Percentiles rank a stretch among this genome's conserved stretches.
These are phyloP conservation scores for Bremia lactucae DNA, from an alignment of 352 stramenopile genomes.

Conservation along the genomic window DNA sequence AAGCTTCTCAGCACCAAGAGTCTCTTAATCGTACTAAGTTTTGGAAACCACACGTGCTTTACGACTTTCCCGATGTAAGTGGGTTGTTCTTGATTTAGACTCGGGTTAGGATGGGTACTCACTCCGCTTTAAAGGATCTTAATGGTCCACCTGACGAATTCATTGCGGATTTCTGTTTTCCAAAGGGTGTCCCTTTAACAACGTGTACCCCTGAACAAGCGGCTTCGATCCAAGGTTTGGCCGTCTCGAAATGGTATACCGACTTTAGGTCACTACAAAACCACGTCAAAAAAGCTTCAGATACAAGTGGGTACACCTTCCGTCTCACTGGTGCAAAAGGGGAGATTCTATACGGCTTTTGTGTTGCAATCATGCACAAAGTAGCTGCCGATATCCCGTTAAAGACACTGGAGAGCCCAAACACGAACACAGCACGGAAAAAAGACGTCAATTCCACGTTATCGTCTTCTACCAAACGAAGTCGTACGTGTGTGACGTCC, in stretches of 20 bases:
- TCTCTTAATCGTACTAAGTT: conserved; percentile 29
- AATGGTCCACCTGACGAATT: conserved; percentile 33
- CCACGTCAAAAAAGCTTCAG: conserved; percentile 48
- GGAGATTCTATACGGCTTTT: conserved; percentile 74
- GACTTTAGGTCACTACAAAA: conserved; percentile 49
- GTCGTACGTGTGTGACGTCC: conserved; percentile 5
- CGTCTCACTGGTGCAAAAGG: conserved; percentile 77
- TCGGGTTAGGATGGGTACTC: not conserved
- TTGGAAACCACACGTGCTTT: conserved; percentile 69
- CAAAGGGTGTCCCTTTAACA: conserved; percentile 49
- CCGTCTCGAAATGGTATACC: conserved; percentile 62
- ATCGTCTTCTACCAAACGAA: conserved; percentile 9
- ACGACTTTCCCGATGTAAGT: conserved; percentile 51
- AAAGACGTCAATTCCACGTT: conserved; percentile 1
- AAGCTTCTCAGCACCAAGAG: conserved; percentile 21
- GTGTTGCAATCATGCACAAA: conserved; percentile 51
- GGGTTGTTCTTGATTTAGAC: conserved; percentile 2
- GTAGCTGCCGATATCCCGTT: conserved; percentile 10
- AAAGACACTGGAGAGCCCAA: not conserved
- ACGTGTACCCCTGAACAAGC: conserved; percentile 48
- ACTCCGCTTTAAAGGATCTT: conserved; percentile 12
- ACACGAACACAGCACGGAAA: not conserved
- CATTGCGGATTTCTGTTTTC: conserved; percentile 77
- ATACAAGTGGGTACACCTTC: conserved; percentile 69
- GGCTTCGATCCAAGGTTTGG: conserved; percentile 29